Percentiles rank a stretch among this genome's conserved stretches.
Conservation (phyloP, 2,329 filamentous ascomycete genomes). For the Colletotrichum salicis region DNA sequence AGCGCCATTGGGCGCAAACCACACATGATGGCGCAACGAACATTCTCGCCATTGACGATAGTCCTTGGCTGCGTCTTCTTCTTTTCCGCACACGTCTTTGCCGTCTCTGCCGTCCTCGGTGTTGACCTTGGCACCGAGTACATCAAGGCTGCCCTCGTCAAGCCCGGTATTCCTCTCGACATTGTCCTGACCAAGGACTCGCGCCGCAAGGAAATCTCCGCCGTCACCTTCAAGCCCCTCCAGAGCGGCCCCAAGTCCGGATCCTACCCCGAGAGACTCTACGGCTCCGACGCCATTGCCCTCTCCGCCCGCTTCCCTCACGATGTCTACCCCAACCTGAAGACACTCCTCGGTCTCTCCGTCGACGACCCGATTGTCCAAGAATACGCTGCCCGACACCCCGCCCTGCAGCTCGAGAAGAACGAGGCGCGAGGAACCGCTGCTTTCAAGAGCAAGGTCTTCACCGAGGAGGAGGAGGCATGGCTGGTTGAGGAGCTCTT, state of each 20-base stretch:
- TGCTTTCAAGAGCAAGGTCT: slow-evolving; percentile 82
- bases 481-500: slow-evolving; percentile 91
- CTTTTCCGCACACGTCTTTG: slow-evolving; percentile 61
- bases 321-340: slow-evolving; percentile 95
- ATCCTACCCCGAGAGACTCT: slow-evolving; percentile 86
- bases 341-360: slow-evolving; percentile 84
- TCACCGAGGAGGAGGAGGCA: slow-evolving; percentile 68
- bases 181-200: slow-evolving; percentile 99
- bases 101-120: slow-evolving; percentile 81
- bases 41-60: slow-evolving; percentile 49
- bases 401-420: slow-evolving; percentile 76
- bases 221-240: slow-evolving; percentile 93
- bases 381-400: slow-evolving; percentile 80
- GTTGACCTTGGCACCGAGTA: slow-evolving; percentile 96
- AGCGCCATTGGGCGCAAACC: slow-evolving; percentile 36
- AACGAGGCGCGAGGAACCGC: slow-evolving; percentile 73
- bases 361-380: slow-evolving; percentile 69
- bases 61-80: slow-evolving; percentile 54
- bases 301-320: slow-evolving; percentile 87
- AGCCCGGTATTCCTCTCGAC: slow-evolving; percentile 95
- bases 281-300: slow-evolving; percentile 91
- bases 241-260: slow-evolving; percentile 70
- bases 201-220: slow-evolving; percentile 91
- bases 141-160: slow-evolving; percentile 95
- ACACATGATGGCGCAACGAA: slow-evolving; percentile 46